Percentiles rank a stretch among this genome's conserved stretches.
These are phyloP conservation scores for Neonectria ditissima DNA, from an alignment of 2,329 filamentous ascomycete species.

Conservation along the genomic window DNA sequence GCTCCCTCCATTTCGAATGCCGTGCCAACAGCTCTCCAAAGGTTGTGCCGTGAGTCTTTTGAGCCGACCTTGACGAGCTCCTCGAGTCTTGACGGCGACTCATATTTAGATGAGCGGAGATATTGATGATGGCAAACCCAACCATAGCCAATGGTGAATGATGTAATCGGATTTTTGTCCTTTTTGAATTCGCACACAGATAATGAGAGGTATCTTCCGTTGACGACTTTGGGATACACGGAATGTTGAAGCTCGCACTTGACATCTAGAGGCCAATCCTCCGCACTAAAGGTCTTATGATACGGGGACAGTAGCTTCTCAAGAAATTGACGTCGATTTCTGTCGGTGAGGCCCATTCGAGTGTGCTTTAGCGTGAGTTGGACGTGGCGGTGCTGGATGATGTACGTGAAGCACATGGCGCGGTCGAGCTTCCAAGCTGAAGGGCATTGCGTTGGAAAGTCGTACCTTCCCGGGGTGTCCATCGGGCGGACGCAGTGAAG, in stretches of 20 bases:
- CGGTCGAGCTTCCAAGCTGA: too few species aligned
- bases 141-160: neutral
- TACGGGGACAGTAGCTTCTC: conserved; percentile 5
- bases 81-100: neutral
- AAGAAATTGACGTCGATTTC: conserved; percentile 3
- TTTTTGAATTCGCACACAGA: neutral
- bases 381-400: conserved; percentile 14
- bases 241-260: neutral
- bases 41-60: neutral
- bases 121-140: neutral
- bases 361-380: conserved; percentile 32
- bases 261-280: fast-evolving
- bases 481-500: neutral
- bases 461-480: neutral
- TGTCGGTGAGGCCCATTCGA: conserved; percentile 2
- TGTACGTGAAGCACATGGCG: too few species aligned
- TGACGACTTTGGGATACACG: conserved; percentile 19
- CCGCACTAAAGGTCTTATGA: neutral
- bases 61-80: neutral
- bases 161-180: neutral
- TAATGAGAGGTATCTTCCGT: conserved; percentile 19
- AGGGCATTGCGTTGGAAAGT: neutral
- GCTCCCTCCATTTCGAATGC: neutral
- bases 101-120: neutral
- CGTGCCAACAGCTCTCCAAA: neutral